Base-by-base conservation (phyloP, 2,329 filamentous ascomycete species). In the Sclerotinia trifoliorum region DNA sequence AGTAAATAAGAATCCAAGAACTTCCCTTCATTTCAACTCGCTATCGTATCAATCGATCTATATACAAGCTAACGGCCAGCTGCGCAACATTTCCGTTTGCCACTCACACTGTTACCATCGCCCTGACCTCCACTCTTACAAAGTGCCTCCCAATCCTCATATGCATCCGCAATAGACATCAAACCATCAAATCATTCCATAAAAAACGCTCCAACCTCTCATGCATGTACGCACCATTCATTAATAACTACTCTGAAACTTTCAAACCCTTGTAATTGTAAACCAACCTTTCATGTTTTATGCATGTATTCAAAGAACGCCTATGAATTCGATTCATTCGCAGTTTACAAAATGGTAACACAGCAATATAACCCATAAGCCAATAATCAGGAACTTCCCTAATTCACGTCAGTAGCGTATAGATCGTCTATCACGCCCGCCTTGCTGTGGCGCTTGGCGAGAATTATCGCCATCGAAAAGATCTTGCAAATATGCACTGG, bases 401-500 rank as follows among this genome's bases (percentile, higher is more conserved):
- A 8, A 26, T 51, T 17, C 46, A 48, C 7, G 26, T 62, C 15
- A 62, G 32, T 62, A 62, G 19, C 58, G 58, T 24, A 11, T 5
- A 26, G 58, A 51, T 51, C 46, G 46, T 51, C 46, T 62, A 51
- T 62, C 58, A 49, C 58, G 58, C 5, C 58, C 32, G 39, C 54
- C 44, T 39, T 62, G 58, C 32, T 51, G 29, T 51, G 58, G 44
- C n/a, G 58, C 13, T 39, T 29, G 4, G 39, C 11, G 54, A 42
- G 44, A n/a, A 24, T 64, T 44, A 46, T 76, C 75, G 2, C 73
- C 91, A 75, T 93, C 92, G 70, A 97, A 90, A 62, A 98, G 80
- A 78, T 97, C 93, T 69, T 98, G 94, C 51, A 98, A 83, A 77
- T 93, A 97, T 24, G 93, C 92, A 78, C 92, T 96, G 0, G 94